phyloP scores from a whole-genome alignment of 805 yeast species.

The Candida fluviatilis region DNA sequence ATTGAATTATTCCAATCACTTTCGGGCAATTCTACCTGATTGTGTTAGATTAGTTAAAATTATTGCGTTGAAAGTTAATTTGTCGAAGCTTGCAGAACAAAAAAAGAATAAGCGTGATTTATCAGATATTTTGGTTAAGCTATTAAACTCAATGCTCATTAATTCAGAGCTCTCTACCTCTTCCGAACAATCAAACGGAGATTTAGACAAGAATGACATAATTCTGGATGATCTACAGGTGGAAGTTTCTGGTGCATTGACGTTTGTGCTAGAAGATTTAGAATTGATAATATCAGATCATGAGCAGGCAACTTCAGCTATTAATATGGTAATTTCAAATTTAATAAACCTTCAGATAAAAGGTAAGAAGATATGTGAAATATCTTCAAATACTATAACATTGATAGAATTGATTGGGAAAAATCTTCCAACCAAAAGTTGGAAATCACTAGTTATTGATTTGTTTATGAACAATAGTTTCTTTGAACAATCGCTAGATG shows the following conservation, averaged over 20 bases:
- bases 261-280: constrained; percentile 31
- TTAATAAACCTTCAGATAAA: constrained; percentile 52
- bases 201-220: constrained; percentile 1
- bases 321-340: constrained; percentile 52
- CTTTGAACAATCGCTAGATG: constrained; percentile 33
- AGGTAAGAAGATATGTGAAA: constrained; percentile 32
- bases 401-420: constrained; percentile 40
- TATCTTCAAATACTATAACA: constrained; percentile 39
- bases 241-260: constrained; percentile 37
- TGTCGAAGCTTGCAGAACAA: constrained; percentile 58
- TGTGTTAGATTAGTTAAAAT: constrained; percentile 49
- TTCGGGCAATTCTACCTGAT: constrained; percentile 47
- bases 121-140: constrained; percentile 30
- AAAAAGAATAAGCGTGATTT: constrained; percentile 58
- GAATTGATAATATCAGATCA: constrained; percentile 46
- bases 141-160: constrained; percentile 18
- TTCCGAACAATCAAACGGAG: constrained; percentile 3
- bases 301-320: constrained; percentile 53
- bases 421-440: constrained; percentile 40
- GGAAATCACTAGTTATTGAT: constrained; percentile 67
- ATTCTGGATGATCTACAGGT: constrained; percentile 24
- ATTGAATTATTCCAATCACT: constrained; percentile 41
- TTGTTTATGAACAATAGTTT: constrained; percentile 57
- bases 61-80: constrained; percentile 53
- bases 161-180: constrained; percentile 9